These are phyloP conservation scores for Closterium sp. DNA, from an alignment of 139 green algal species.

Conservation along the genomic window DNA sequence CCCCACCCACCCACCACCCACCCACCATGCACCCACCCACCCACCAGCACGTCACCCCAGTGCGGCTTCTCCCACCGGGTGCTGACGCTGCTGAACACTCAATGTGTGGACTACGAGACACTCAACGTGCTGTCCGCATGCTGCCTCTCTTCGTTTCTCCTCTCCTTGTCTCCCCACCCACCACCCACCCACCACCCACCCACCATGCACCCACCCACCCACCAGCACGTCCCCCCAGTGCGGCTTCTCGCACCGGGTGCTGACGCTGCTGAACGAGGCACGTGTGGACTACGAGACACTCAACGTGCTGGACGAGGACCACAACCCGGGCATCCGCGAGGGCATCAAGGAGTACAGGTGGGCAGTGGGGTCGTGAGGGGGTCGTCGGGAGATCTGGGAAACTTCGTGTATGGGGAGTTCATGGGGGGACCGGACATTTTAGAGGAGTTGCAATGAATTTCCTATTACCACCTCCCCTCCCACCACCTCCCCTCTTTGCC, in stretches of 20 bases:
- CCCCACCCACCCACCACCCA: neutral
- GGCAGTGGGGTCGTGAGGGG: neutral
- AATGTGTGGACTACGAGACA: slow-evolving; percentile 39
- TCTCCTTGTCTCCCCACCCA: neutral
- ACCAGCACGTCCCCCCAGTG: slow-evolving; percentile 48
- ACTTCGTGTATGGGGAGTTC: too few species aligned
- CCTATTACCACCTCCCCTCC: too few species aligned
- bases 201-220: too few species aligned
- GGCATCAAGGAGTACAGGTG: slow-evolving; percentile 54
- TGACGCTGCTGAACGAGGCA: slow-evolving; percentile 50
- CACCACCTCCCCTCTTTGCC: too few species aligned
- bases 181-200: too few species aligned
- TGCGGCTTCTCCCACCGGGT: slow-evolving; percentile 54
- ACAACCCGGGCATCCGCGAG: slow-evolving; percentile 54
- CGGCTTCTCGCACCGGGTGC: slow-evolving; percentile 54
- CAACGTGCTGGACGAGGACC: slow-evolving; percentile 53
- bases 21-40: too few species aligned
- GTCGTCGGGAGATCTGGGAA: too few species aligned
- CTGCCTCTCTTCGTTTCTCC: neutral
- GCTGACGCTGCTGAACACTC: slow-evolving; percentile 44
- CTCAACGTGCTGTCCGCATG: slow-evolving; percentile 29
- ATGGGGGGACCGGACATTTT: too few species aligned
- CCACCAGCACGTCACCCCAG: slow-evolving; percentile 35
- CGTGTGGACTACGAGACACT: slow-evolving; percentile 51
- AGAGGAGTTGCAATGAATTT: too few species aligned